Conservation (phyloP, 441 rosid genomes). For the Omphalea diandra region DNA sequence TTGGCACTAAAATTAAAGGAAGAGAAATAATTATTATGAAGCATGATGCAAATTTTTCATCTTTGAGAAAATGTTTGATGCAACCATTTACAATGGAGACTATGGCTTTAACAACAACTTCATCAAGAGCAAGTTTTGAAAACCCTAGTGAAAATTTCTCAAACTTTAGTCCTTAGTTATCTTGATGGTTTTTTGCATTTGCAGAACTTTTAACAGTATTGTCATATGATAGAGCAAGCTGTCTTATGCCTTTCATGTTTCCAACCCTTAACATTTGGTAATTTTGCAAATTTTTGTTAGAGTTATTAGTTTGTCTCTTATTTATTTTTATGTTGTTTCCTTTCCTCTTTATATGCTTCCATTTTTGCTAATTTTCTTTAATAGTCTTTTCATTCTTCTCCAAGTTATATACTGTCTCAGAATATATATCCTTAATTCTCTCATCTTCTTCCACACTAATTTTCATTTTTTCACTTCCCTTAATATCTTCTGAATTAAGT, state of each 20-base stretch:
- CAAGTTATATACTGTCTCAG: conserved; percentile 27
- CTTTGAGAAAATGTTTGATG: conserved; percentile 41
- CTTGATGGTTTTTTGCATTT: conserved; percentile 27
- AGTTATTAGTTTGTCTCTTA: conserved; percentile 17
- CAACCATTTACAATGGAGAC: conserved; percentile 54
- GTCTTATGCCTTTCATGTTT: conserved; percentile 26
- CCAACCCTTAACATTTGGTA: conserved; percentile 1
- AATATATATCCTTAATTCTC: conserved; percentile 33
- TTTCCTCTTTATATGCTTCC: conserved; percentile 14
- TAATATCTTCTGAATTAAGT: conserved; percentile 14
- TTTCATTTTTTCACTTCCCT: conserved; percentile 42
- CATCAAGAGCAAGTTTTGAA: conserved; percentile 51
- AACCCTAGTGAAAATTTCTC: conserved; percentile 21
- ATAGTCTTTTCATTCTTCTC: conserved; percentile 25
- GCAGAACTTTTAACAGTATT: conserved; percentile 30
- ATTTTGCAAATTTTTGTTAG: conserved; percentile 22
- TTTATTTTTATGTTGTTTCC: conserved; percentile 25
- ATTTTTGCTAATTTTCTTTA: conserved; percentile 15
- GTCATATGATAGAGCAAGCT: conserved; percentile 23
- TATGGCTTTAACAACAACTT: conserved; percentile 56
- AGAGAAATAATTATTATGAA: conserved; percentile 45
- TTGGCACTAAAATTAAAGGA: conserved; percentile 31
- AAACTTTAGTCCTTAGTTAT: conserved; percentile 20
- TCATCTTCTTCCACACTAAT: conserved; percentile 31
- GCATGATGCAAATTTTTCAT: conserved; percentile 34